phyloP scores from a whole-genome alignment of 2,329 filamentous ascomycete species.

The Colletotrichum gigasporum region DNA sequence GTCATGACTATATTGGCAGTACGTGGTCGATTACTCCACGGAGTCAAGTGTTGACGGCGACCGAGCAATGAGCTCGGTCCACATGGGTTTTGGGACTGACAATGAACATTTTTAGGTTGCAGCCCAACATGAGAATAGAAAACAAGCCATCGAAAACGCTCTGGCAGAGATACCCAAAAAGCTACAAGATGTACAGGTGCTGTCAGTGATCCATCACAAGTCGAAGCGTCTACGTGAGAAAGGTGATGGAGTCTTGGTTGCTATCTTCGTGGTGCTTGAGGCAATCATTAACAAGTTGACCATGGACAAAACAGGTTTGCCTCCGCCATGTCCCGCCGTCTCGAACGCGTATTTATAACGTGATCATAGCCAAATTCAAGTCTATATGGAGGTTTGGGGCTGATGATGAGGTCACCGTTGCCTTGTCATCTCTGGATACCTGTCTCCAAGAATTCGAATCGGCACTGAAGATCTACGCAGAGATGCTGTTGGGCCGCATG shows the following conservation, averaged over 20 bases:
- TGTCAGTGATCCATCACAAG: background rate
- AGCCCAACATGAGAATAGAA: background rate
- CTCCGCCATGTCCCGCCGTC: background rate
- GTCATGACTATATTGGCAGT: slow-evolving; percentile 1
- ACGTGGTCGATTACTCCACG: background rate
- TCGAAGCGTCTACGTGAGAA: background rate
- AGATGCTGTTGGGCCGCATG: background rate
- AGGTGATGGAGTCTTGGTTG: background rate
- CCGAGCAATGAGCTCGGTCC: too few relatives aligned
- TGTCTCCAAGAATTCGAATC: background rate
- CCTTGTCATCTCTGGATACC: background rate
- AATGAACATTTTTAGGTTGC: background rate
- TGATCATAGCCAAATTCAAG: background rate
- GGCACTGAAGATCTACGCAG: background rate
- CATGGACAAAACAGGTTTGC: background rate
- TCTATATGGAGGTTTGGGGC: background rate
- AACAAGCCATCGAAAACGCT: background rate
- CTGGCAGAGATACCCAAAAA: slow-evolving; percentile 1
- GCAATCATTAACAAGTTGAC: background rate
- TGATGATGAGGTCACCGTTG: background rate
- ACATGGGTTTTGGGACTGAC: background rate
- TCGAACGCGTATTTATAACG: background rate
- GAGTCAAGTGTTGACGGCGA: background rate
- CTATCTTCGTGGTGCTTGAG: background rate
- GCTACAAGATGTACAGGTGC: background rate